Conservation (phyloP, 805 yeast genomes). For the Yamadazyma endophytica region DNA sequence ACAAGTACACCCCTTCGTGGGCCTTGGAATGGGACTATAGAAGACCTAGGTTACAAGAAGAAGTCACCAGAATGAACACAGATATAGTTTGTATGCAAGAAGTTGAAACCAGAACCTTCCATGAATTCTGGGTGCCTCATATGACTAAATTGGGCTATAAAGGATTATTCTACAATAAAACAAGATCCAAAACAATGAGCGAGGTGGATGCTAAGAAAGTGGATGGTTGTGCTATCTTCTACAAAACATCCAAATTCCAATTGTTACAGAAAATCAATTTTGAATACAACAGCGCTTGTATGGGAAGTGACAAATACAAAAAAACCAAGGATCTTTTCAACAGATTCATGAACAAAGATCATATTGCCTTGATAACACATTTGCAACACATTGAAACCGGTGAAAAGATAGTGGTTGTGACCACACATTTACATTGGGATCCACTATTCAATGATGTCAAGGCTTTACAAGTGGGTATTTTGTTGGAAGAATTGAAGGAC, state of each 20-base stretch:
- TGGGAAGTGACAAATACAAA: slow-evolving; percentile 80
- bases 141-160: slow-evolving; percentile 73
- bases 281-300: slow-evolving; percentile 79
- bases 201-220: slow-evolving; percentile 80
- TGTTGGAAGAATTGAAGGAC: slow-evolving; percentile 80
- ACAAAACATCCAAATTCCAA: slow-evolving; percentile 62
- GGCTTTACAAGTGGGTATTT: slow-evolving; percentile 88
- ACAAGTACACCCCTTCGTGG: slow-evolving; percentile 95
- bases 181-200: slow-evolving; percentile 87
- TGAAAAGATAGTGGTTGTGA: slow-evolving; percentile 68
- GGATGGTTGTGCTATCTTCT: slow-evolving; percentile 98
- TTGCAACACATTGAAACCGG: slow-evolving; percentile 73
- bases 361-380: slow-evolving; percentile 75
- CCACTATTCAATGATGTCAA: slow-evolving; percentile 95
- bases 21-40: slow-evolving; percentile 94
- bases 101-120: slow-evolving; percentile 82
- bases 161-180: slow-evolving; percentile 79
- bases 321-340: slow-evolving; percentile 93
- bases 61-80: slow-evolving; percentile 58
- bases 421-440: slow-evolving; percentile 98
- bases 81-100: slow-evolving; percentile 93
- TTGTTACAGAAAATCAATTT: slow-evolving; percentile 66
- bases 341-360: slow-evolving; percentile 94
- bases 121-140: slow-evolving; percentile 80
- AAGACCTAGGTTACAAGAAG: slow-evolving; percentile 68